A percentile compares a stretch with the other conserved stretches of the same genome.
phyloP scores from a whole-genome alignment of 495 filamentous ascomycete species.

The Penicillium simplicissimum region DNA sequence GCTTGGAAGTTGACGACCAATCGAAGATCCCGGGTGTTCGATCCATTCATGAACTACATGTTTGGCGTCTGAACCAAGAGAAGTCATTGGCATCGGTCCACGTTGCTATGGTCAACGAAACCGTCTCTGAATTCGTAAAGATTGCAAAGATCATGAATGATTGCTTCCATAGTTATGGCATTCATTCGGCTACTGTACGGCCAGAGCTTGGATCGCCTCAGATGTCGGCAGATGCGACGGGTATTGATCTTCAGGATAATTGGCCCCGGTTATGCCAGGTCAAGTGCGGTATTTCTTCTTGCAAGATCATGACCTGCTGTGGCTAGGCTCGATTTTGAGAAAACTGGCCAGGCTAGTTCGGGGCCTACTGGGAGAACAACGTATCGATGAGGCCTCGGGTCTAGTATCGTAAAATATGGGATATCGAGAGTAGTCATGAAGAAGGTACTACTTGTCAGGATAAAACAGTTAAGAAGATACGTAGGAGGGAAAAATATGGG shows the following conservation, averaged over 20 bases:
- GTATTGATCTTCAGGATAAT: background rate
- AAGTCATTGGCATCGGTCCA: slow-evolving; percentile 47
- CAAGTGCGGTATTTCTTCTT: background rate
- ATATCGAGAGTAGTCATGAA: background rate
- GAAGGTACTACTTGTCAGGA: background rate
- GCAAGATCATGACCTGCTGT: background rate
- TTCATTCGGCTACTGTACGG: background rate
- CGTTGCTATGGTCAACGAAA: slow-evolving; percentile 13
- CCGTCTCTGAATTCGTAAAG: background rate
- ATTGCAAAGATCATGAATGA: background rate
- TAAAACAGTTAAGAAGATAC: background rate
- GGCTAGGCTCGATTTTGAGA: background rate
- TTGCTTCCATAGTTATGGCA: background rate
- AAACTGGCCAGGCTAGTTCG: background rate
- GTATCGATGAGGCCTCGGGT: background rate
- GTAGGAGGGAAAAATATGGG: too few relatives aligned
- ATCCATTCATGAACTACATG: slow-evolving; percentile 46
- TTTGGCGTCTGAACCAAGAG: slow-evolving; percentile 49
- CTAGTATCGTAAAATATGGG: background rate
- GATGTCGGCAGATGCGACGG: background rate
- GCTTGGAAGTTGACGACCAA: background rate
- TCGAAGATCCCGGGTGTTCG: slow-evolving; percentile 36
- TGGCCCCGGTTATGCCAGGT: background rate
- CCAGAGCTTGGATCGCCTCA: background rate
- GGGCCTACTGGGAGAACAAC: background rate